Base-by-base conservation (phyloP, 108 stramenopile species). In the Pseudonitzschia multistriata region DNA sequence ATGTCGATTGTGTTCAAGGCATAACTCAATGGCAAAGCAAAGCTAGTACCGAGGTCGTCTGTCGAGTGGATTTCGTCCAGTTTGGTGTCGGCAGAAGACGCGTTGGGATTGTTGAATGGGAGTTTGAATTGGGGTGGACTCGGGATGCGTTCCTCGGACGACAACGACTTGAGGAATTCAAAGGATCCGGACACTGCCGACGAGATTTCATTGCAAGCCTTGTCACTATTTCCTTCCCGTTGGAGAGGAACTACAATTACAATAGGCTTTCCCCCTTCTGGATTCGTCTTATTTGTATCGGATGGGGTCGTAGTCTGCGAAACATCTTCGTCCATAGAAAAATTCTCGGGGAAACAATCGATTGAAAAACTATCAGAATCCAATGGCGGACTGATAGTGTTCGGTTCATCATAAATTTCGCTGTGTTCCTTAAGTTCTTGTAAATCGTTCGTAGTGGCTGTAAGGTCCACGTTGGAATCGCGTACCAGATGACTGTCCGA, bases 311-410 rank as follows among this genome's bases (percentile, higher is more conserved):
- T 19, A 24, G 25, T 52, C 17, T 45, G 42, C 8, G 15, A 3
- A 17, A 3, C n/a, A 49, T 49, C n/a, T 4, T 49, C 49, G 13
- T 25, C 22, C 22, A 25, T 24, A 22, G 25, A 52, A 0, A 5
- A 25, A 8, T 59, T n/a, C 33, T 34, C 24, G 30, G 14, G 31
- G 33, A 59, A 59, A 30, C 15, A 8, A 35, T 59, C 57, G 28
- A 59, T 35, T 7, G 57, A 59, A 59, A 59, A 59, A 17, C 57
- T 59, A 59, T 59, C 57, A 30, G 14, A n/a, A 30, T 35, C 57
- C 33, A 59, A 10, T n/a, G n/a, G n/a, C n/a, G n/a, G n/a, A n/a
- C n/a, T n/a, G n/a, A n/a, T n/a, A n/a, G n/a, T n/a, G n/a, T n/a
- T n/a, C n/a, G n/a, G n/a, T n/a, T n/a, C n/a, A n/a, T n/a, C n/a